Base-by-base conservation (phyloP, 768 basidiomycete species). In the Lactifluus subvellereus region DNA sequence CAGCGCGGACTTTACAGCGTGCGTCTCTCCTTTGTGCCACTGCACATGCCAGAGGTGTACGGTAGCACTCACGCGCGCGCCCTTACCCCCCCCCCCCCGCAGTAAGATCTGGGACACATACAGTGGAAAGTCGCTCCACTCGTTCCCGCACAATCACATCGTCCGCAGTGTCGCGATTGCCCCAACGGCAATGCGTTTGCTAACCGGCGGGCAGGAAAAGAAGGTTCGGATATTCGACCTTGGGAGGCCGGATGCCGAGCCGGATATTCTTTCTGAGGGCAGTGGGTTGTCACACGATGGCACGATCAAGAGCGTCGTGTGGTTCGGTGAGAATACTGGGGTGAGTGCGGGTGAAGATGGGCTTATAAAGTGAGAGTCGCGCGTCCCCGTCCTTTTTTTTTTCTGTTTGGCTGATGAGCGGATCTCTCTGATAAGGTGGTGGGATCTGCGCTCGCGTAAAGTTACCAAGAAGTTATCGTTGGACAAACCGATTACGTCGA, bases 101-200 rank as follows among this genome's bases (percentile, higher is more conserved):
- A 97, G 93, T 61, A 98, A 96, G 80, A 83, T 98, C 68, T 98
- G 94, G 94, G 92, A 98, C 75, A 91, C 94, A 6, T 94, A 89
- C 73, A 85, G 87, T 27, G 97, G 97, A 62, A 79, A 84, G n/a
- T 74, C 80, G 35, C 79, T 98, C 43, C 91, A 97, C 69, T 97
- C 96, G n/a, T 96, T 98, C 72, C 88, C 94, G 13, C 97, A 99
- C 75, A 90, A 94, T 71, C 97, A 98, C 77, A 99, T 99, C 72
- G 97, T 99, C 70, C 90, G 95, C 68, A 94, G 88, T 52, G 92
- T 98, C 58, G 94, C 94, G 22, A 76, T 97, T 68, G 91, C 92
- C 33, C 86, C 90, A 6, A 76, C 77, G 54, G 75, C 82, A 22
- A 78, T 81, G 5, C 87, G 85, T 73, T 80, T 95, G 62, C 80